Percentiles rank a stretch among this genome's conserved stretches.
Conservation (phyloP, 352 stramenopile species). For the Pythium scleroteichum region DNA sequence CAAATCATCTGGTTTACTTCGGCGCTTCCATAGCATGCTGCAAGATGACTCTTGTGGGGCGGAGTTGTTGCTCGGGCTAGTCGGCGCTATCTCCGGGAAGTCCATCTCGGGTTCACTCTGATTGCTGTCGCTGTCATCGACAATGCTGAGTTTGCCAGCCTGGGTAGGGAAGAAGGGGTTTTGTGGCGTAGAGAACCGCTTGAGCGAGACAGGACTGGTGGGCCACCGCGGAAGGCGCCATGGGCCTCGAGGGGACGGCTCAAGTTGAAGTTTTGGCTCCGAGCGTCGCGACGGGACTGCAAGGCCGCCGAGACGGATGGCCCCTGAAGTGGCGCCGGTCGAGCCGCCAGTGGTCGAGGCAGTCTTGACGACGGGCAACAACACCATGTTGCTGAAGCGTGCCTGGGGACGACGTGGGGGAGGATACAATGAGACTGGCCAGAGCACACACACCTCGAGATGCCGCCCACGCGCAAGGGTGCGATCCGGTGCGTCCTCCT, state of each 20-base stretch:
- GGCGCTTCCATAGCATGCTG: slow-evolving; percentile 24
- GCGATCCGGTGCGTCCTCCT: too few species aligned
- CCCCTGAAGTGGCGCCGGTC: not conserved
- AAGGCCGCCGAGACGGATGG: slow-evolving; percentile 11
- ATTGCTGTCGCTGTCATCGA: slow-evolving; percentile 18
- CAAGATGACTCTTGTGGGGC: slow-evolving; percentile 13
- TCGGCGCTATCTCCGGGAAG: not conserved
- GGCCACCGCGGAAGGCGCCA: slow-evolving; percentile 26
- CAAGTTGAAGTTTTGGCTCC: slow-evolving; percentile 27
- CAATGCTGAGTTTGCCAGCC: slow-evolving; percentile 23
- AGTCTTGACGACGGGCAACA: slow-evolving; percentile 18
- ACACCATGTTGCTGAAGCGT: slow-evolving; percentile 15
- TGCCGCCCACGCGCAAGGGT: too few species aligned
- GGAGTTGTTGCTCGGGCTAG: slow-evolving; percentile 14
- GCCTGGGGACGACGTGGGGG: too few species aligned
- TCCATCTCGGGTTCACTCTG: slow-evolving; percentile 17
- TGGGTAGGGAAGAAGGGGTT: slow-evolving; percentile 16
- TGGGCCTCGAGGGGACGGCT: slow-evolving; percentile 11
- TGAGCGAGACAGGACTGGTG: slow-evolving; percentile 22
- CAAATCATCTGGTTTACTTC: slow-evolving; percentile 12
- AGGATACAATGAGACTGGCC: not conserved
- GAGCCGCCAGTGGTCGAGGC: slow-evolving; percentile 1
- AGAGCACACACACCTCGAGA: too few species aligned
- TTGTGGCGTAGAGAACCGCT: slow-evolving; percentile 20
- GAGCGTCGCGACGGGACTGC: slow-evolving; percentile 23